Evolutionary conservation across 2,329 filamentous ascomycete genomes (phyloP).

Genomic region (Cryphonectria naterciae): DNA sequence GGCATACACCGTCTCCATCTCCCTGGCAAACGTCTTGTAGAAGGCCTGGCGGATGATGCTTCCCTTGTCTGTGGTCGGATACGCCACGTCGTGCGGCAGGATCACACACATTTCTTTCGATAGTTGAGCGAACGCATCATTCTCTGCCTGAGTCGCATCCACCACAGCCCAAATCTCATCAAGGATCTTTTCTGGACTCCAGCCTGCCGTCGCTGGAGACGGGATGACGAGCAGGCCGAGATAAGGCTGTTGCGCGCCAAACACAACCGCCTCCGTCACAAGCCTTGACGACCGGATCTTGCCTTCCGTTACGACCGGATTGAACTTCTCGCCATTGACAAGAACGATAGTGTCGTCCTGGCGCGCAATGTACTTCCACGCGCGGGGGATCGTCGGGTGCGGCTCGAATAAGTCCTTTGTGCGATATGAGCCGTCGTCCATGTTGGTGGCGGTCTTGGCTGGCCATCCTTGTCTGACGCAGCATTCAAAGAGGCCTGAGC

Average conservation of each 20-base stretch:
- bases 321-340: slow-evolving; percentile 36
- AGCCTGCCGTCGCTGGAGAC: slow-evolving; percentile 27
- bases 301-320: slow-evolving; percentile 49
- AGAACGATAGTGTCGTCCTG: slow-evolving; percentile 51
- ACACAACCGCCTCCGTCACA: slow-evolving; percentile 57
- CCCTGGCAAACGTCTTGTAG: slow-evolving; percentile 46
- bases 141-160: slow-evolving; percentile 37
- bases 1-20: slow-evolving; percentile 48
- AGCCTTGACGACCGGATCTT: slow-evolving; percentile 52
- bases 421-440: slow-evolving; percentile 40
- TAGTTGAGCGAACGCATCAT: slow-evolving; percentile 43
- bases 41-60: slow-evolving; percentile 55
- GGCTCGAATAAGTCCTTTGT: slow-evolving; percentile 46
- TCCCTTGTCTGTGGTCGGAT: slow-evolving; percentile 57
- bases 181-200: slow-evolving; percentile 35
- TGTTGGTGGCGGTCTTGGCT: slow-evolving; percentile 39
- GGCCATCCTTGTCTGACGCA: slow-evolving; percentile 43
- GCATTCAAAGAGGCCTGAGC: slow-evolving; percentile 44
- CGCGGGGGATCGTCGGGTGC: slow-evolving; percentile 45
- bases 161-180: slow-evolving; percentile 42
- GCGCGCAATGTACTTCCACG: slow-evolving; percentile 51
- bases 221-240: slow-evolving; percentile 57
- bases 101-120: slow-evolving; percentile 54
- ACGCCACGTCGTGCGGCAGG: slow-evolving; percentile 46
- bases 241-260: slow-evolving; percentile 52